Evolutionary conservation across 768 basidiomycete genomes (phyloP).

Genomic region (Hypholoma fasciculare): DNA sequence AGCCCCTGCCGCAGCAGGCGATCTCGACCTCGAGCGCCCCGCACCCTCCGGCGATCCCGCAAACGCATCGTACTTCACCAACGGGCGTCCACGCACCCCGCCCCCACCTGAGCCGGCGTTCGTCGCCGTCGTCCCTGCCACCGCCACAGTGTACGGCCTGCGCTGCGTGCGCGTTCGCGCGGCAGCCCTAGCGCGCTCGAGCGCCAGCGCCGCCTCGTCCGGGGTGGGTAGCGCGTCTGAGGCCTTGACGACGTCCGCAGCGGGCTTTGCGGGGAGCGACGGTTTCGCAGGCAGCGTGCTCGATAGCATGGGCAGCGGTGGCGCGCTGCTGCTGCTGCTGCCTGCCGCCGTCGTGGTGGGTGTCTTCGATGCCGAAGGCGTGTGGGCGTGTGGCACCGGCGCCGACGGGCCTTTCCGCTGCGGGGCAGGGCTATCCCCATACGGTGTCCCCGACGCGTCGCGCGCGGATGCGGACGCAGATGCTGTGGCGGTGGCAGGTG

Average conservation of each 20-base stretch:
- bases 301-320: neutral
- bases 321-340: neutral
- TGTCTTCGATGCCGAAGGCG: neutral
- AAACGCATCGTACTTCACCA: constrained; percentile 12
- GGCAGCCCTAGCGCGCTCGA: neutral
- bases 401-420: neutral
- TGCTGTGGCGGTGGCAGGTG: neutral
- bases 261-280: constrained; percentile 1
- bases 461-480: constrained; percentile 9
- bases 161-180: neutral
- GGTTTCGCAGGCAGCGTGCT: constrained; percentile 2
- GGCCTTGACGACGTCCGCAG: neutral
- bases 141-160: neutral
- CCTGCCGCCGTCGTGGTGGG: neutral
- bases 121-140: too few relatives aligned
- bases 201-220: neutral
- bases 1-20: constrained; percentile 21
- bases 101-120: neutral
- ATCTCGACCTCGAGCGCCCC: constrained; percentile 36
- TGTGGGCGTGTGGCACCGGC: neutral
- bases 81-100: constrained; percentile 2
- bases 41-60: constrained; percentile 11
- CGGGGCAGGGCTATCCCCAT: constrained; percentile 15
- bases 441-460: constrained; percentile 13
- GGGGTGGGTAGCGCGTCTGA: neutral